A percentile compares a stretch with the other conserved stretches of the same genome.
Conservation (phyloP, 306 rosid species). For the Lupinus albus region DNA sequence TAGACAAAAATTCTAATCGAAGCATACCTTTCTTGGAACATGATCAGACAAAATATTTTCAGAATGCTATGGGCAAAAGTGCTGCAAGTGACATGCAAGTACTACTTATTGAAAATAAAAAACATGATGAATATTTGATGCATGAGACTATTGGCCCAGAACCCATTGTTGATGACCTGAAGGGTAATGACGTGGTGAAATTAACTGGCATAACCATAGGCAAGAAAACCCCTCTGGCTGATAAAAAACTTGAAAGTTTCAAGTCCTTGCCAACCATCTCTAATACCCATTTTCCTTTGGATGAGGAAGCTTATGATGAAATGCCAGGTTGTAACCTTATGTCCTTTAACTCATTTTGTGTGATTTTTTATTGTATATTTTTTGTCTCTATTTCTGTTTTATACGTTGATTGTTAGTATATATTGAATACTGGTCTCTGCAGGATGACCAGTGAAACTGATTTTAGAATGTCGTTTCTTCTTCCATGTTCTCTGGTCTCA, state of each 20-base stretch:
- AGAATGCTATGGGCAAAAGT: constrained; percentile 34
- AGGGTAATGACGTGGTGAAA: constrained; percentile 38
- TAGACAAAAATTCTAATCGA: constrained; percentile 33
- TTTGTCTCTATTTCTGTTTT: constrained; percentile 13
- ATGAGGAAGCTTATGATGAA: constrained; percentile 44
- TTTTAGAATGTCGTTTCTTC: constrained; percentile 35
- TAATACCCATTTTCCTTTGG: constrained; percentile 38
- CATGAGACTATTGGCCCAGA: constrained; percentile 40
- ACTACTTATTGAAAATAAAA: constrained; percentile 39
- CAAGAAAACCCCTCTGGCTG: constrained; percentile 47
- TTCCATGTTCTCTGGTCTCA: constrained; percentile 27
- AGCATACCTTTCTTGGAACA: constrained; percentile 36
- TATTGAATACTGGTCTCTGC: too few relatives aligned
- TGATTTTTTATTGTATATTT: not conserved
- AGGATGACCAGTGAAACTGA: too few relatives aligned
- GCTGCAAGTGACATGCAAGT: constrained; percentile 20
- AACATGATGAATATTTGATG: constrained; percentile 41
- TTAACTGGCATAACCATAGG: constrained; percentile 51
- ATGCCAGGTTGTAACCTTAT: constrained; percentile 54
- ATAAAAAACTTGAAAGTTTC: constrained; percentile 40
- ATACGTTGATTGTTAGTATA: constrained; percentile 1
- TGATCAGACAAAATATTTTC: constrained; percentile 37
- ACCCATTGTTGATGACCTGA: constrained; percentile 35
- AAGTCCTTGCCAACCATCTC: constrained; percentile 38
- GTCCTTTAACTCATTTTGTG: constrained; percentile 20